Percentiles rank a stretch among this genome's conserved stretches.
Evolutionary conservation across 176 grass and related monocot species (phyloP).

Genomic region (Lolium rigidum): DNA sequence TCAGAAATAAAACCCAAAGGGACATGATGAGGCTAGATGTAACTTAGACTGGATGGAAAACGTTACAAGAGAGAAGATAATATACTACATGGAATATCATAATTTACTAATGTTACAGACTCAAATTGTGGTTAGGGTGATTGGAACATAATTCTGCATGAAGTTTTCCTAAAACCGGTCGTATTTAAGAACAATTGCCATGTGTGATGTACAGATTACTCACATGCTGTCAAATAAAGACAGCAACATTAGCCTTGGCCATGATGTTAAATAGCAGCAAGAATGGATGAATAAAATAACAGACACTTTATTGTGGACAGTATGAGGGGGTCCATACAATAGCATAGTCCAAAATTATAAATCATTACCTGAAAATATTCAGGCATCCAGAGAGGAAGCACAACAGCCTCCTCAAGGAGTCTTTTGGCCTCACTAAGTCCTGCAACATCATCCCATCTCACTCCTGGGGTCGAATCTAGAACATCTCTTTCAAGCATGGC

Average conservation of each 20-base stretch:
- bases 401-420: conserved; percentile 94
- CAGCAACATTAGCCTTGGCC: conserved; percentile 8
- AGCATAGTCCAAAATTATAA: conserved; percentile 26
- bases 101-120: conserved; percentile 16
- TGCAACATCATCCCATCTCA: conserved; percentile 98
- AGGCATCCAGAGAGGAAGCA: conserved; percentile 94
- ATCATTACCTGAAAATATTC: conserved; percentile 92
- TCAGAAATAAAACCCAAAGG: conserved; percentile 24
- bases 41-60: conserved; percentile 29
- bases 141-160: conserved; percentile 6
- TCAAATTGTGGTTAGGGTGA: background rate
- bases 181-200: conserved; percentile 2
- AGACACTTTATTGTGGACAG: background rate
- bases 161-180: background rate
- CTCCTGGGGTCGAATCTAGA: conserved; percentile 91
- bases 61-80: conserved; percentile 20
- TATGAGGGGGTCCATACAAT: background rate
- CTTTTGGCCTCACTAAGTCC: conserved; percentile 93
- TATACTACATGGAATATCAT: conserved; percentile 3
- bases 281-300: conserved; percentile 18
- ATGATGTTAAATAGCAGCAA: conserved; percentile 21
- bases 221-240: conserved; percentile 35
- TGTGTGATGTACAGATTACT: conserved; percentile 6
- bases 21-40: conserved; percentile 12
- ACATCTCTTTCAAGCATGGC: conserved; percentile 99